phyloP scores from a whole-genome alignment of 495 filamentous ascomycete species.

The Extremus antarcticus region DNA sequence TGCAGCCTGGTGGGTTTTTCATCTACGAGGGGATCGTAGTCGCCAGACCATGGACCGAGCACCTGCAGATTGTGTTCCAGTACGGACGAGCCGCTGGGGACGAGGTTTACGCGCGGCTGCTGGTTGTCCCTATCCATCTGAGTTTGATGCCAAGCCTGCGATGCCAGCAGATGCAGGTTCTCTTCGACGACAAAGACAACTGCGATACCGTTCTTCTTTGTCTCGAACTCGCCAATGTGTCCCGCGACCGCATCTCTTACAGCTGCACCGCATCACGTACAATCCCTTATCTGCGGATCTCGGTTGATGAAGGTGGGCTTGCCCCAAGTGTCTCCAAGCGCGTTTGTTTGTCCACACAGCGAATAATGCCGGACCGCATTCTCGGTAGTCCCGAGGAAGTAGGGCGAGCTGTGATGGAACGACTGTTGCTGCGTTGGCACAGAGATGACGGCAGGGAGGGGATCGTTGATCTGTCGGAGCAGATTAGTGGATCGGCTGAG shows the following conservation, averaged over 20 bases:
- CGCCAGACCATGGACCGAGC: conserved; percentile 76
- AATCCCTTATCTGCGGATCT: not conserved
- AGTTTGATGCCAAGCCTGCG: conserved; percentile 88
- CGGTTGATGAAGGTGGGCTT: not conserved
- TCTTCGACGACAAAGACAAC: conserved; percentile 55
- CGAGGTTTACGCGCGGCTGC: conserved; percentile 72
- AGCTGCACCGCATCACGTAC: not conserved
- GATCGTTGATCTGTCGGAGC: not conserved
- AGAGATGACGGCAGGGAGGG: not conserved
- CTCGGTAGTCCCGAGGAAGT: too few species aligned
- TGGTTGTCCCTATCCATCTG: conserved; percentile 70
- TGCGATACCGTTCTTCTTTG: conserved; percentile 32
- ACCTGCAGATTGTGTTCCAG: conserved; percentile 70
- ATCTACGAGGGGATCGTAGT: too few species aligned
- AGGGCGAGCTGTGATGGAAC: too few species aligned
- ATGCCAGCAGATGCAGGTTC: conserved; percentile 65
- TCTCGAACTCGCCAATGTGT: conserved; percentile 78
- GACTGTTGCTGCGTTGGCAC: not conserved
- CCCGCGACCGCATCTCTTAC: conserved; percentile 49
- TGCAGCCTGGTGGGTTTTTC: too few species aligned
- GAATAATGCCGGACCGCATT: not conserved
- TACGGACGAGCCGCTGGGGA: conserved; percentile 58
- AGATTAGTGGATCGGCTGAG: not conserved
- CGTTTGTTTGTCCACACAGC: not conserved
- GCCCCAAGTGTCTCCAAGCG: not conserved